Percentiles rank a stretch among this genome's conserved stretches.
Conservation (phyloP, 1,284 basidiomycete genomes). For the Earliella scabrosa region DNA sequence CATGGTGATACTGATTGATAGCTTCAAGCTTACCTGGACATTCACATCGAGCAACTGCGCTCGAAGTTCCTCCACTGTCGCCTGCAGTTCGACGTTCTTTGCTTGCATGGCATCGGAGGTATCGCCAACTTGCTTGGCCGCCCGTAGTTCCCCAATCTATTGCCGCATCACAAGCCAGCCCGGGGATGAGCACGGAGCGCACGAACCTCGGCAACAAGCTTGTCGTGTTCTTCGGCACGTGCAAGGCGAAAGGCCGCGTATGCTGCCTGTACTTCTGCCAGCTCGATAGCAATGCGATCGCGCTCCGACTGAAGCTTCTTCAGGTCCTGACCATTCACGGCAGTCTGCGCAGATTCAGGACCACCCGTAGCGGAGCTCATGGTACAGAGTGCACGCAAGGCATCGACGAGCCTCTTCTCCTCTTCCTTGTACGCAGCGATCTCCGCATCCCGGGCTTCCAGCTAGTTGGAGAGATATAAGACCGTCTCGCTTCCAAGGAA, state of each 20-base stretch:
- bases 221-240: constrained; percentile 10
- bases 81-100: neutral
- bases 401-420: constrained; percentile 6
- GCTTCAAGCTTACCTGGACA: constrained; percentile 12
- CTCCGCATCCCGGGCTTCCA: neutral
- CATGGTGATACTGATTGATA: no score
- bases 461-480: neutral
- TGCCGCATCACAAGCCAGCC: neutral
- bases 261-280: neutral
- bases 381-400: no score
- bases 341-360: no score
- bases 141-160: constrained; percentile 8
- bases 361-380: no score
- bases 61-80: neutral
- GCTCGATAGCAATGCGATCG: constrained; percentile 3
- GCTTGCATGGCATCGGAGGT: neutral
- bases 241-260: neutral
- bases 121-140: neutral
- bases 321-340: neutral
- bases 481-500: no score
- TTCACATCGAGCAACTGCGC: neutral
- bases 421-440: neutral
- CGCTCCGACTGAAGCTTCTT: neutral
- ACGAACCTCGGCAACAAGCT: constrained; percentile 2
- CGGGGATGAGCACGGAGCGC: no score